A percentile compares a stretch with the other conserved stretches of the same genome.
These are phyloP conservation scores for Kwoniella dendrophila DNA, from an alignment of 768 basidiomycete genomes.

Conservation along the genomic window DNA sequence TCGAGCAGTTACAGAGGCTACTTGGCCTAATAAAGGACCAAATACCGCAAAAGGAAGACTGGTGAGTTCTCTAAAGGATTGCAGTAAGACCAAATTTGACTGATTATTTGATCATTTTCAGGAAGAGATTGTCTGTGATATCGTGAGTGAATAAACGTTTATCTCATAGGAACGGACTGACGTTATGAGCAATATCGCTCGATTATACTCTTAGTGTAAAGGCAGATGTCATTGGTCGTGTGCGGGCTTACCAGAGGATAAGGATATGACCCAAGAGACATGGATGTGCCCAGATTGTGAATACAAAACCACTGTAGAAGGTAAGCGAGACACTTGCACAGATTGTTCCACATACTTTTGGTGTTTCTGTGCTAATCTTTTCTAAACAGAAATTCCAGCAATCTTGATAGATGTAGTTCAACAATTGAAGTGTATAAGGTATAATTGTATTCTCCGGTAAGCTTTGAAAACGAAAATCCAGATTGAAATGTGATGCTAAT, in stretches of 20 bases:
- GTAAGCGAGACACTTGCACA: neutral
- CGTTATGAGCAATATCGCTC: too few relatives aligned
- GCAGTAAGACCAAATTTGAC: neutral
- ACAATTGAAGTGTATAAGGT: slow-evolving; percentile 22
- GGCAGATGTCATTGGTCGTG: slow-evolving; percentile 26
- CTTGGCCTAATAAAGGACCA: slow-evolving; percentile 18
- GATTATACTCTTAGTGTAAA: slow-evolving; percentile 6
- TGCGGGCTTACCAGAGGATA: slow-evolving; percentile 14
- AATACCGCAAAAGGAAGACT: slow-evolving; percentile 21
- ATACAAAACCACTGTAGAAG: slow-evolving; percentile 5
- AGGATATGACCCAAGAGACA: slow-evolving; percentile 21
- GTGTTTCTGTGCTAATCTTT: neutral
- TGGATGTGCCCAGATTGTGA: slow-evolving; percentile 24
- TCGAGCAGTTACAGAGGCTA: neutral
- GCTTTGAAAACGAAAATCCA: neutral
- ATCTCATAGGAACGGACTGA: neutral
- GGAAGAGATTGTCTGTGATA: slow-evolving; percentile 25
- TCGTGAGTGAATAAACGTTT: neutral
- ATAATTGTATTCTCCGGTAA: slow-evolving; percentile 24
- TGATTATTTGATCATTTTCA: neutral
- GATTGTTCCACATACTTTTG: neutral
- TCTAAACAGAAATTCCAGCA: neutral
- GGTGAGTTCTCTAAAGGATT: slow-evolving; percentile 5
- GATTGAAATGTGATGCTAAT: neutral
- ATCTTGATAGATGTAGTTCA: slow-evolving; percentile 15